phyloP scores from a whole-genome alignment of 306 rosid species.

The Betula pendula region DNA sequence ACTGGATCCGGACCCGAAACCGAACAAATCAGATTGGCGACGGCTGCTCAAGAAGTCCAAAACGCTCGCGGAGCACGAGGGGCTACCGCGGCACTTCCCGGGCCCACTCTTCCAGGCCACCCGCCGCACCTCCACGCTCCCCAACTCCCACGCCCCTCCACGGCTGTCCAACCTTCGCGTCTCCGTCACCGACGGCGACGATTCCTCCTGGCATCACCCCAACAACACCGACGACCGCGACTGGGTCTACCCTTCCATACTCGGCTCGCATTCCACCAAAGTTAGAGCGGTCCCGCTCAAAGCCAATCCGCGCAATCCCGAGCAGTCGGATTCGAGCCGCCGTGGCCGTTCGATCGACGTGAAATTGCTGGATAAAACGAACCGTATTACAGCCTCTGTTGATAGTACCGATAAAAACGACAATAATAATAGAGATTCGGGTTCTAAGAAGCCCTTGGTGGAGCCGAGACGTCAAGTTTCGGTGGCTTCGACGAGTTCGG shows the following conservation, averaged over 20 bases:
- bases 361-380: not conserved
- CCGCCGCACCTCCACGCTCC: conserved; percentile 36
- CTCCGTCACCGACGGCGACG: conserved; percentile 27
- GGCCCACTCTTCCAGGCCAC: conserved; percentile 51
- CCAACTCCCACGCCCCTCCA: not conserved
- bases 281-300: conserved; percentile 30
- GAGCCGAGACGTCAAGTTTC: not conserved
- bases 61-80: conserved; percentile 35
- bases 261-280: conserved; percentile 58
- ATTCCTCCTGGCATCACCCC: conserved; percentile 4
- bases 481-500: conserved; percentile 8
- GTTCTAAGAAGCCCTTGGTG: conserved; percentile 3
- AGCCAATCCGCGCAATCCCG: conserved; percentile 22
- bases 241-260: conserved; percentile 73
- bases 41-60: conserved; percentile 58
- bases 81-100: conserved; percentile 28
- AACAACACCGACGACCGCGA: conserved; percentile 52
- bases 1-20: conserved; percentile 18
- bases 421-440: not conserved
- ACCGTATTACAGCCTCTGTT: conserved; percentile 14
- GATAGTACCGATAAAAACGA: not conserved
- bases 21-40: conserved; percentile 39
- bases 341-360: not conserved
- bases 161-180: conserved; percentile 44
- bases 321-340: conserved; percentile 3